Percentiles rank a stretch among this genome's conserved stretches.
These are phyloP conservation scores for Silene conica DNA, from an alignment of 148 eudicot species.

Conservation along the genomic window DNA sequence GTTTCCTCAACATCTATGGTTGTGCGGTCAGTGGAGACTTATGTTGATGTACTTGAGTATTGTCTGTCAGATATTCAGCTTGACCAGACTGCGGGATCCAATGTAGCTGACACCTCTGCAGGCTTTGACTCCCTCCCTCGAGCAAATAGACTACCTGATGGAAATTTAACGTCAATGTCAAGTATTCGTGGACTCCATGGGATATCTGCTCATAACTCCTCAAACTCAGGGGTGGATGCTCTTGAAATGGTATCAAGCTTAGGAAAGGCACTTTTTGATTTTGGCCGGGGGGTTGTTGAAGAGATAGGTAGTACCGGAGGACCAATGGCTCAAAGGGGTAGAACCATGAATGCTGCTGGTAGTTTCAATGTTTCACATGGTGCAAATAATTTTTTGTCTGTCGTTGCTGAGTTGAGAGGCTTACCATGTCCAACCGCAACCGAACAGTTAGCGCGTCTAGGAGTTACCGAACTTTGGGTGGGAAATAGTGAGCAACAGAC, in stretches of 20 bases:
- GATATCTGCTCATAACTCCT: slow-evolving; percentile 40
- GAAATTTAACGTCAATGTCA: slow-evolving; percentile 38
- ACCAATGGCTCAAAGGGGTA: slow-evolving; percentile 51
- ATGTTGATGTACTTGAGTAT: slow-evolving; percentile 90
- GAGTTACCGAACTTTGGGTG: slow-evolving; percentile 75
- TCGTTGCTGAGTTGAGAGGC: slow-evolving; percentile 78
- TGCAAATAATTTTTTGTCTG: slow-evolving; percentile 44
- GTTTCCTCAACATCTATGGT: slow-evolving; percentile 61
- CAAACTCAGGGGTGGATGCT: slow-evolving; percentile 83
- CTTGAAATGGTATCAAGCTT: slow-evolving; percentile 83
- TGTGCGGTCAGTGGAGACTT: slow-evolving; percentile 68
- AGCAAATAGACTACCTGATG: slow-evolving; percentile 31
- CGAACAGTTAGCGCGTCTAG: slow-evolving; percentile 50
- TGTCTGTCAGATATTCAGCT: slow-evolving; percentile 82
- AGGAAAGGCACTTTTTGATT: slow-evolving; percentile 84
- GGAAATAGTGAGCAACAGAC: slow-evolving; percentile 75
- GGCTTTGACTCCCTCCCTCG: slow-evolving; percentile 31
- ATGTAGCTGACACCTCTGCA: slow-evolving; percentile 25
- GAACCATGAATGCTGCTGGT: slow-evolving; percentile 27
- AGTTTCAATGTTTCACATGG: slow-evolving; percentile 29
- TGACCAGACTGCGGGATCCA: slow-evolving; percentile 31
- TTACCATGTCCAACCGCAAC: slow-evolving; percentile 88
- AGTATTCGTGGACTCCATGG: slow-evolving; percentile 55
- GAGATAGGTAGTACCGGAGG: slow-evolving; percentile 84
- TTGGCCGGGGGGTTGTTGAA: slow-evolving; percentile 96